Base-by-base conservation (phyloP, 2,329 filamentous ascomycete genomes). In the Curvularia verruculosa region DNA sequence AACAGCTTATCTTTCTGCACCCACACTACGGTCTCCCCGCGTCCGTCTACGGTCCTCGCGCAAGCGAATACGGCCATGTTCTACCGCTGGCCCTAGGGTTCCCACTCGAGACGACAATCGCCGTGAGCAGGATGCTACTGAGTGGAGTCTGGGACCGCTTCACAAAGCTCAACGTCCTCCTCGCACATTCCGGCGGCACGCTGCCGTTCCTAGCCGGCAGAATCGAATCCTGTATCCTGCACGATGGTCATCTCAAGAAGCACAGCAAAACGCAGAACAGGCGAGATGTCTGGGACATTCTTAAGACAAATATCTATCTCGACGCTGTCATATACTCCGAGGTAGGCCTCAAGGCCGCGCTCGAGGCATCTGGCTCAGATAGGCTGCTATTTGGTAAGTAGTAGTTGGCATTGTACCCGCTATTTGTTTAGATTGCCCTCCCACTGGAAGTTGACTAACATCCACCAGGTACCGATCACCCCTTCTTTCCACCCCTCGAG, bases 71-170 rank as follows among this genome's bases (percentile, higher is more conserved):
- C 71, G 93, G 93, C 0, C 93, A 96, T 73, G 92, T 96, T 0
- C 82, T 97, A 2, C 90, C 92, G 0, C 80, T 97, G 0, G 91
- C 92, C 0, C 80, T 97, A 3, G 93, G 93, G 0, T 96, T 96
- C 72, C 92, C 93, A 0, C 85, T 97, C 64, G 93, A 97, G 78
- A 97, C 93, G 0, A 96, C 93, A 1, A 94, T 97, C 66, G 91
- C 92, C 0, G 88, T 96, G 2, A 87, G 90, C 3, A 83, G 93
- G 45, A 96, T 97, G 91, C 87, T 92, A 52, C 80, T 97, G n/a
- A 85, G 89, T 0, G 90, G 91, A 0, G 89, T 96, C 0, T 96
- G 95, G 75, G 92, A 96, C 74, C 82, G 85, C 9, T 89, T 92
- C 43, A 84, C 84, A 0, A 79, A 81, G 8, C 77, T 97, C 59